Evolutionary conservation across 2,329 filamentous ascomycete genomes (phyloP), one percentile per base, ranked within the genome.

Genomic region (Neofusicoccum umdonicola): DNA sequence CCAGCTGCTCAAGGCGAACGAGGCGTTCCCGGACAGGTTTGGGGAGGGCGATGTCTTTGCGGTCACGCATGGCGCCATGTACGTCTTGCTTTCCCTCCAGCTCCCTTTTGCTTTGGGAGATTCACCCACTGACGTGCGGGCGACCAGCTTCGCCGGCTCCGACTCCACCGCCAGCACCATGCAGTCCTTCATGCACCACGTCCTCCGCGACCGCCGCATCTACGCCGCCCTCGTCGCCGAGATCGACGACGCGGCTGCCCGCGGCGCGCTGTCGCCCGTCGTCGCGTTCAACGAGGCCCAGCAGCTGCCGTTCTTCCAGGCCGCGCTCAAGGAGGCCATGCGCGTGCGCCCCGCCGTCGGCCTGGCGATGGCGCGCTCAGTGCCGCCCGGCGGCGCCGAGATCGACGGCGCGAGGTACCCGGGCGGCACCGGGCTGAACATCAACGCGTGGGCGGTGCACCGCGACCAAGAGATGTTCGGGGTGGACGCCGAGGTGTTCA

Each of bases 391-490:
- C n/a, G 74, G 76, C 5, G 65, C 77, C 3, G 77, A 73, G 1
- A 70, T 78, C 44, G 72, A 69, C 22, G 70, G 69, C 31, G 68
- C 67, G 42, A 68, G 42, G 80, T 41, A 57, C 1, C 77, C 77
- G 0, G 71, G 68, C 3, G 79, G 78, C 11, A 81, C 78, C 0
- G 71, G 77, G 6, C 73, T 82, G 8, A 81, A 80, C 7, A 74
- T 81, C 42, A 82, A 81, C 56, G 70, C 79, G 0, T 81, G 79
- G 74, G 78, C 80, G 0, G 65, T 82, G 0, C 79, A 83, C 27
- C 72, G 74, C 17, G 74, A 82, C 51, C 68, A 69, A 5, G 66
- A 69, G 0, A 71, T 83, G 4, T 84, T 80, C 60, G 74, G 75
- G 0, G 35, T 70, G 0, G 75, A 81, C 58, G 73, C 78, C 0